Evolutionary conservation across 345 rosid genomes (phyloP), one percentile per base, ranked within the genome.

Genomic region (Odontarrhena argentea): DNA sequence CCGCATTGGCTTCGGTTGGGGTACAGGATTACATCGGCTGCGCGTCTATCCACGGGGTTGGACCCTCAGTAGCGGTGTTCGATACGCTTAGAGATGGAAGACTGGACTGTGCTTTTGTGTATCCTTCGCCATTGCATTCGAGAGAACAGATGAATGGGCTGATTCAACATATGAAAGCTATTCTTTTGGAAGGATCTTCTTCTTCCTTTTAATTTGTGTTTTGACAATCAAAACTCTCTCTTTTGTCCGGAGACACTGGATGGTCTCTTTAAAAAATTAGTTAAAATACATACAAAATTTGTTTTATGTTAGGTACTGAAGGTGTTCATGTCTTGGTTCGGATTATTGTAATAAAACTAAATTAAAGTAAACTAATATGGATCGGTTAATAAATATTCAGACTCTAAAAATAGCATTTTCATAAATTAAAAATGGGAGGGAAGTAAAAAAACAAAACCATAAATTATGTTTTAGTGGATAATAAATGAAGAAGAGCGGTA

Each of bases 91-190:
- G 86, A 1, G 79, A 87, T 5, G 95, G 96, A 0, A 25, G 44
- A 62, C 38, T 89, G 69, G 92, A 92, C 63, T 84, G 88, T 45
- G 57, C 84, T 0, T 87, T 84, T 47, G 96, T 83, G 64, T 89
- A 82, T 70, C 96, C 95, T 1, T 73, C 79, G 2, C 98, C 96
- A 1, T 54, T 89, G 82, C 95, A 92, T 71, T 85, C 92, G 1
- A 84, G 96, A 76, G 85, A 86, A 43, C 95, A 88, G 63, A 85
- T 92, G 83, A 66, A 63, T 26, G 74, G 55, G 46, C 36, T 92
- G 70, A 52, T 84, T 52, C 82, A 79, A 60, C 48, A 71, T 34
- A 81, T 84, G 84, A 85, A 82, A 78, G 55, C 65, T 22, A 76
- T 85, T 78, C 86, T 87, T 56, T 65, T 73, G 44, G 82, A 66